Conservation (phyloP, 2,329 filamentous ascomycete species). For the Aspergillus caelatus region DNA sequence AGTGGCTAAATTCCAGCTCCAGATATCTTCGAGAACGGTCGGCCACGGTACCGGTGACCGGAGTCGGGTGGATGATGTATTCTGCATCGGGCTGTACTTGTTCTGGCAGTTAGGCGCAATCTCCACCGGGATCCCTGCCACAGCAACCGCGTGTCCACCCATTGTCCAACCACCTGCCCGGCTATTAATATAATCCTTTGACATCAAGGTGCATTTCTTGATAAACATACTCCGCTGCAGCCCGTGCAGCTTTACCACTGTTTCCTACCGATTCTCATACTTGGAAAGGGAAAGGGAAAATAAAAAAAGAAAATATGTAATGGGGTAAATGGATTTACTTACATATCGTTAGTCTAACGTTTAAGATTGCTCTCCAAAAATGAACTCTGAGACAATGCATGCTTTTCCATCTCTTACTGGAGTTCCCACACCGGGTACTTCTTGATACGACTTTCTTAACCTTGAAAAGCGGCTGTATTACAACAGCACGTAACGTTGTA, state of each 20-base stretch:
- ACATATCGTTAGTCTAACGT: not conserved
- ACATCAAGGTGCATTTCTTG: not conserved
- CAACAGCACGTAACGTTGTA: not conserved
- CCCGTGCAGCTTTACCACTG: not conserved
- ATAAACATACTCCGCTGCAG: not conserved
- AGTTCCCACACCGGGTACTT: too few relatives aligned
- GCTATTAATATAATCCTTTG: conserved; percentile 4
- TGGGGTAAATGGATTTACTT: not conserved
- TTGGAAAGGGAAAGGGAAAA: not conserved
- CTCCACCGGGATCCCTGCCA: conserved; percentile 38
- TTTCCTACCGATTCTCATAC: not conserved
- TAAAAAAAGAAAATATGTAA: not conserved
- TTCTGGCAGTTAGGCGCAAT: conserved; percentile 23
- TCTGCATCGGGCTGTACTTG: conserved; percentile 5
- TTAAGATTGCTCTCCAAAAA: not conserved
- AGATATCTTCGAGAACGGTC: conserved; percentile 2
- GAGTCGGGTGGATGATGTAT: conserved; percentile 15
- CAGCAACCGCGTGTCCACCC: conserved; percentile 31
- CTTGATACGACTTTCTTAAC: too few relatives aligned
- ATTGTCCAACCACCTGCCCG: conserved; percentile 17
- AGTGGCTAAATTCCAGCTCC: not conserved
- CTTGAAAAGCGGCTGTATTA: not conserved
- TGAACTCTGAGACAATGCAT: not conserved
- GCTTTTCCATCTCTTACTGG: too few relatives aligned
- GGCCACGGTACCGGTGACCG: not conserved